Percentiles rank a stretch among this genome's conserved stretches.
These are phyloP conservation scores for Anacardium occidentale DNA, from an alignment of 345 rosid species.

Conservation along the genomic window DNA sequence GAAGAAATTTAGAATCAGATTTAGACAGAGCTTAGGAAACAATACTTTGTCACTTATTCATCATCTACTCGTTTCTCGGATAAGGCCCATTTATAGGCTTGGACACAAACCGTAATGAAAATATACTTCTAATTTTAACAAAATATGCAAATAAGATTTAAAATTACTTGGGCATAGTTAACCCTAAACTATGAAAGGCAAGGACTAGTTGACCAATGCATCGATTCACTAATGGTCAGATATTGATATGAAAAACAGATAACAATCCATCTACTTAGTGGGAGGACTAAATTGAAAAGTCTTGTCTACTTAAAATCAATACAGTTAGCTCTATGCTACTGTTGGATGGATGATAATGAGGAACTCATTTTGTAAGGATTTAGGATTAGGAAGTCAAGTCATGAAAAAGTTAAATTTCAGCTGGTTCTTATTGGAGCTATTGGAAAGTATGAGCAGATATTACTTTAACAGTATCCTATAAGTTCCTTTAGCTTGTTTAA, in stretches of 20 bases:
- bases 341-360: slow-evolving; percentile 2
- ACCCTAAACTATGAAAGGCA: too few species aligned
- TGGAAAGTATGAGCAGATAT: neutral
- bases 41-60: too few species aligned
- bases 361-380: neutral
- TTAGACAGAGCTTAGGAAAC: too few species aligned
- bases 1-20: too few species aligned
- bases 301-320: neutral
- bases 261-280: neutral
- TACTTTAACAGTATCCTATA: neutral
- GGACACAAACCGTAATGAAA: too few species aligned
- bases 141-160: too few species aligned
- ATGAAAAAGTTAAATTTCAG: neutral
- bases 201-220: too few species aligned
- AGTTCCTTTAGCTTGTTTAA: neutral
- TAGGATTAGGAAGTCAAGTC: neutral
- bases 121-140: too few species aligned
- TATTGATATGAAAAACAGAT: neutral
- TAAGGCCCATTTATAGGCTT: too few species aligned
- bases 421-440: neutral
- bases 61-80: too few species aligned
- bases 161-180: too few species aligned
- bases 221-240: neutral
- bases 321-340: neutral
- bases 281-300: neutral